Base-by-base conservation (phyloP, 2,329 filamentous ascomycete genomes). In the Aspergillus nomiae region DNA sequence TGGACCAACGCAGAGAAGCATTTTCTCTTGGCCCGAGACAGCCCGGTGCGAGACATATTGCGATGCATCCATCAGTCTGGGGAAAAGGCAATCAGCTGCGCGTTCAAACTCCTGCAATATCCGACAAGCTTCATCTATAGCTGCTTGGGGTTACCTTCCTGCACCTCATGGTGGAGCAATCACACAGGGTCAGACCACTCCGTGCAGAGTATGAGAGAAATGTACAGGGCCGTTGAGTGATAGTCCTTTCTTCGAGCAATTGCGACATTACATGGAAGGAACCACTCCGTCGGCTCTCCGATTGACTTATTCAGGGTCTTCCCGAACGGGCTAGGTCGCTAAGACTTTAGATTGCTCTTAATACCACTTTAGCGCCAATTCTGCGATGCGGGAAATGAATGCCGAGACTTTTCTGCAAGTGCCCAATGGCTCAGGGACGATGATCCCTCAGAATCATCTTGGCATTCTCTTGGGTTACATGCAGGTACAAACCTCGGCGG, bases 381-480 rank as follows among this genome's bases (percentile, higher is more conserved):
- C 21, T 56, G 32, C 24, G 28, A 43, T 45, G 46, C 34, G 24
- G 48, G 48, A 54, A 58, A 45, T 58, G 28, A 57, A 14, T 38
- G 34, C 55, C 60, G 46, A 36, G 14, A 34, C 12, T 34, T 45
- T 21, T 21, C 8, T 34, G 7, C 7, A n/a, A 19, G 12, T 19
- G 12, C 24, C 56, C 60, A 58, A 61, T 58, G 9, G 46, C 7
- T 28, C 24, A 11, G 32, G 12, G 16, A 10, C 24, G 11, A 11
- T 26, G 10, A 16, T 43, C 3, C 19, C 26, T 16, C n/a, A 24
- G 4, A 21, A 21, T 54, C 36, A 30, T 46, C 62, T 63, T 63
- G 62, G 62, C 62, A 43, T 38, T 55, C 48, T 21, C 62, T 63
- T 61, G 58, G 62, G 62, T 63, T 63, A 63, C 58, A 63, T 63